phyloP scores from a whole-genome alignment of 2,329 filamentous ascomycete genomes.

The Plenodomus tracheiphilus region DNA sequence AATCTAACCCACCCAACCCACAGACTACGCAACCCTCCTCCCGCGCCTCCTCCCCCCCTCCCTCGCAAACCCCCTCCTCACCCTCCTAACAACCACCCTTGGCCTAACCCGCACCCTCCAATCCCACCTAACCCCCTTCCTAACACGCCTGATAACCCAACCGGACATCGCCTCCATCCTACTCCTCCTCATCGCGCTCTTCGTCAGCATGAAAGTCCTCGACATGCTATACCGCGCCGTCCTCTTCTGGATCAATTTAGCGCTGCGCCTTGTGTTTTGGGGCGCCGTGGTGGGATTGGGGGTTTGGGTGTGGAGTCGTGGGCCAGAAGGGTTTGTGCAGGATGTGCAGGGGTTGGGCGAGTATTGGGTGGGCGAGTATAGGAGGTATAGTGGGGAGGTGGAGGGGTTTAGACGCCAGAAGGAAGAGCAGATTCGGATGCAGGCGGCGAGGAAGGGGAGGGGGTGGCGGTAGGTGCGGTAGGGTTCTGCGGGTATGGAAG shows the following conservation, averaged over 20 bases:
- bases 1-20: conserved; percentile 10
- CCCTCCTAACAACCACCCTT: conserved; percentile 30
- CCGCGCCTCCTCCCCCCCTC: conserved; percentile 37
- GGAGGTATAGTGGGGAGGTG: conserved; percentile 38
- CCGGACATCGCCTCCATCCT: conserved; percentile 57
- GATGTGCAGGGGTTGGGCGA: conserved; percentile 54
- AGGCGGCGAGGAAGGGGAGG: conserved; percentile 20
- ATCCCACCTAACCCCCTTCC: conserved; percentile 34
- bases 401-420: conserved; percentile 27
- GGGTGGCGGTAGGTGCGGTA: conserved; percentile 13
- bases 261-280: conserved; percentile 67
- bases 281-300: conserved; percentile 58
- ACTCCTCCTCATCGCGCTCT: conserved; percentile 62
- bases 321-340: conserved; percentile 64
- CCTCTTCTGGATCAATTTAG: conserved; percentile 75
- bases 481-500: background rate
- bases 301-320: conserved; percentile 63
- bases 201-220: conserved; percentile 66
- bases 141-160: conserved; percentile 31
- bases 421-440: conserved; percentile 29
- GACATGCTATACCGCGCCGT: conserved; percentile 72
- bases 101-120: conserved; percentile 32
- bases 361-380: conserved; percentile 46
- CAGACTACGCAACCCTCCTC: conserved; percentile 39
- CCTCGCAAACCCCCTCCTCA: conserved; percentile 35